Base-by-base conservation (phyloP, 768 basidiomycete species). In the Mycena polygramma region DNA sequence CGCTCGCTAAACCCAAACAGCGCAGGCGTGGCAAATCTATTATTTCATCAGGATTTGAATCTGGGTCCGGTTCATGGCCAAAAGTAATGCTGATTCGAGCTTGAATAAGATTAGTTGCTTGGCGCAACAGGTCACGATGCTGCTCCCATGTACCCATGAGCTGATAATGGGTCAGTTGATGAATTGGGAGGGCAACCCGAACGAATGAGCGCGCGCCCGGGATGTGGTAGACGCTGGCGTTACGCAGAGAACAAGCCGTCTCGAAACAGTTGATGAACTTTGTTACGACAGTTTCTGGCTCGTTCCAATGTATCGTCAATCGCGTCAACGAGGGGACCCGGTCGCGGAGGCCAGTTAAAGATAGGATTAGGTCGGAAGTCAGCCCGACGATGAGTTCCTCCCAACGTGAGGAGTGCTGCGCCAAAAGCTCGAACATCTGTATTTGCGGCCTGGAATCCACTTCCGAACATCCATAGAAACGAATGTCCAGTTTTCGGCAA, bases 331-430 rank as follows among this genome's bases (percentile, higher is more conserved):
- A n/a, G 7, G 45, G 30, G 26, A 60, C 19, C 30, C 55, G 36
- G 6, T n/a, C 37, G n/a, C 55, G 20, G 19, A 57, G 13, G 36
- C 14, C 36, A 19, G 36, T 2, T 15, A 55, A 36, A 41, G 24
- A 11, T 2, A n/a, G 55, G 7, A 19, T 13, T 19, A 22, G 9
- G 4, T 4, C 10, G 37, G 55, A 39, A 24, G 55, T 11, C 15
- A n/a, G 24, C 17, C 55, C 55, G 39, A 20, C 37, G 55, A 2
- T 35, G 24, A 69, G 68, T 7, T 63, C 61, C 22, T 63, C 61
- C 68, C 68, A 63, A 7, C 55, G 61, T 11, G 37, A 19, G 4
- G 61, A 63, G 46, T 69, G 48, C 20, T 57, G n/a, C 6, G 8
- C 6, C 14, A 69, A 14, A n/a, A 48, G 20, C 24, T 41, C 4